phyloP scores from a whole-genome alignment of 208 protist genomes.

The Crithidia brevicula region DNA sequence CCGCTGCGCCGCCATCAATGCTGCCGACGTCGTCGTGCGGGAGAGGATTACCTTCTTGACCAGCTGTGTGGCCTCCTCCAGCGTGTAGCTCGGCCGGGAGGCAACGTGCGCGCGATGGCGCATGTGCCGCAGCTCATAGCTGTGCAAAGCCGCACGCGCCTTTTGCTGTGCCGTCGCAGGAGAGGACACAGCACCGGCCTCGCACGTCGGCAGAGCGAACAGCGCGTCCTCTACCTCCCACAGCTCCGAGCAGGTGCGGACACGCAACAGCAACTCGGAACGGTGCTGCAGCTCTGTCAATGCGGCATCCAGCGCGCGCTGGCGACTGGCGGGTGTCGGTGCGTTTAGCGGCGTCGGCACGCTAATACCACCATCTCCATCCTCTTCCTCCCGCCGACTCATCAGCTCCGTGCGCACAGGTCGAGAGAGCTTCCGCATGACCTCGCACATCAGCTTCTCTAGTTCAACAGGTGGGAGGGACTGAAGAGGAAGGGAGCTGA shows the following conservation, averaged over 20 bases:
- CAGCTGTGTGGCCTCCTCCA: constrained; percentile 30
- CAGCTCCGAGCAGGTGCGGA: constrained; percentile 31
- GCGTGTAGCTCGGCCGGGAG: constrained; percentile 30
- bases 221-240: constrained; percentile 28
- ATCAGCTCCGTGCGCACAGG: constrained; percentile 32
- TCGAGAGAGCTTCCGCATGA: constrained; percentile 26
- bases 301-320: not conserved
- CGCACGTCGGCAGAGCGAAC: constrained; percentile 11
- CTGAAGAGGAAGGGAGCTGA: constrained; percentile 29
- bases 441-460: constrained; percentile 18
- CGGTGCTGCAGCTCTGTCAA: constrained; percentile 30
- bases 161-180: not conserved
- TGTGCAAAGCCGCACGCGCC: not conserved
- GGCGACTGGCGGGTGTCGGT: constrained; percentile 4
- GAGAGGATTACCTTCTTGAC: constrained; percentile 35
- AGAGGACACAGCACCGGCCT: not conserved
- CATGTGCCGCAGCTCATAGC: constrained; percentile 23
- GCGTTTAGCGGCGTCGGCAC: not conserved
- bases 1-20: constrained; percentile 30
- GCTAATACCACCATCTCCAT: not conserved
- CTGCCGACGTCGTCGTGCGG: constrained; percentile 11
- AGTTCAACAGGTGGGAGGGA: constrained; percentile 11
- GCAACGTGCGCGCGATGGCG: constrained; percentile 26
- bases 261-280: constrained; percentile 30
- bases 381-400: constrained; percentile 16